Percentiles rank a stretch among this genome's conserved stretches.
phyloP scores from a whole-genome alignment of 2,329 filamentous ascomycete genomes.

The Aureobasidium sp. region DNA sequence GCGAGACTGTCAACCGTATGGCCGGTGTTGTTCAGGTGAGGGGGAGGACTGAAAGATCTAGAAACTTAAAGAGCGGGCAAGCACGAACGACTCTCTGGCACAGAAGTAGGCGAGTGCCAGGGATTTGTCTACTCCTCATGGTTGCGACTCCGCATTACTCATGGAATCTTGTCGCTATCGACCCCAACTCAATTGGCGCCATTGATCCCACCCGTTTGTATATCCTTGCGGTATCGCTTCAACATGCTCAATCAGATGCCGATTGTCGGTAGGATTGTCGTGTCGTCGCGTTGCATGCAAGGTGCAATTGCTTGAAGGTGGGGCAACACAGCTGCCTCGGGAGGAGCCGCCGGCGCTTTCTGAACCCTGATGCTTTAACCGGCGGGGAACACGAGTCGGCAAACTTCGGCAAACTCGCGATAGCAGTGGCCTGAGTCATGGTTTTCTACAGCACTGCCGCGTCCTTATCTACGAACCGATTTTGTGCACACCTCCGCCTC shows the following conservation, averaged over 20 bases:
- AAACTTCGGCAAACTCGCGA: conserved; percentile 6
- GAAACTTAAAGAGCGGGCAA: neutral
- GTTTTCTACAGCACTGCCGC: neutral
- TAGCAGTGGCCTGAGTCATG: conserved; percentile 5
- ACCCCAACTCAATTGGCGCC: neutral
- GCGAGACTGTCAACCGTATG: neutral
- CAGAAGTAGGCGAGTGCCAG: neutral
- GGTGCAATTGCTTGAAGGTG: conserved; percentile 1
- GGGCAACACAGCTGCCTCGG: neutral
- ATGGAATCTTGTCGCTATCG: neutral
- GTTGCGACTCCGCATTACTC: conserved; percentile 11
- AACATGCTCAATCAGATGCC: conserved; percentile 4
- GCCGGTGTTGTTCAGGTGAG: neutral
- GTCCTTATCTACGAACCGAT: neutral
- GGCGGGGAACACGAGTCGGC: neutral
- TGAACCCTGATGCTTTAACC: conserved; percentile 3
- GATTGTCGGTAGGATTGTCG: conserved; percentile 9
- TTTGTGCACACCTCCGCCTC: neutral
- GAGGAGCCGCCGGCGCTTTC: neutral
- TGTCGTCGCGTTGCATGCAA: conserved; percentile 4
- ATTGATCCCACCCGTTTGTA: neutral
- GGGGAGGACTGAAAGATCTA: too few species aligned
- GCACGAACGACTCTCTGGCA: neutral
- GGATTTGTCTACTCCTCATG: conserved; percentile 2
- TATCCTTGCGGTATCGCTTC: conserved; percentile 4